Evolutionary conservation across 345 rosid species (phyloP), one percentile per base, ranked within the genome.

Genomic region (Pistacia vera): DNA sequence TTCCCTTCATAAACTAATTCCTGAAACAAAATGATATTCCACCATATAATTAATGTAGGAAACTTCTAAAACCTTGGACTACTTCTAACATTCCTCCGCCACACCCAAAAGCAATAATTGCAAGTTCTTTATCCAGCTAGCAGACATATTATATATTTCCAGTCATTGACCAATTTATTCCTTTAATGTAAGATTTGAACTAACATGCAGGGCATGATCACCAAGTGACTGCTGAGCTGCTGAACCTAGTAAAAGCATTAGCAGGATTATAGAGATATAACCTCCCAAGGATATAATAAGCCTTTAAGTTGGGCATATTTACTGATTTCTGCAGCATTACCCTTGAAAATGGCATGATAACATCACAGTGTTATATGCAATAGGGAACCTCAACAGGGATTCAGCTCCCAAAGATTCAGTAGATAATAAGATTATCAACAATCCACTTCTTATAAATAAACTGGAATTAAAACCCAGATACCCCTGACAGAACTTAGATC

Each of bases 1-100:
- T 87, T 88, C 70, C 75, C 92, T 72, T 86, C 70, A 20, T 82
- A 54, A 81, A 88, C 90, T 76, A 92, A 77, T 44, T 92, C 98
- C 97, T 90, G 85, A 66, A 85, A 74, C 56, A 75, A 57, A 81
- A 13, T 54, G 5, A 58, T 22, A 30, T 60, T 62, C 25, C 11
- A 69, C 48, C 73, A 41, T 10, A 70, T 14, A 28, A 46, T 28
- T 13, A n/a, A 77, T 46, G 1, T 17, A 12, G 3, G 65, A 17
- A 70, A 77, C 61, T 61, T 62, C 8, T 11, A 51, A 13, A 55
- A 54, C 57, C 20, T 68, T 56, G 2, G 36, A 56, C 6, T 30
- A 35, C 25, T 20, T 46, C 30, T 46, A 57, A 16, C 58, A 35
- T 17, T 70, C 49, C 22, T 33, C 65, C 57, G 33, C 22, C 72